Conservation (phyloP, 768 basidiomycete genomes). For the Solioccasus polychromus region DNA sequence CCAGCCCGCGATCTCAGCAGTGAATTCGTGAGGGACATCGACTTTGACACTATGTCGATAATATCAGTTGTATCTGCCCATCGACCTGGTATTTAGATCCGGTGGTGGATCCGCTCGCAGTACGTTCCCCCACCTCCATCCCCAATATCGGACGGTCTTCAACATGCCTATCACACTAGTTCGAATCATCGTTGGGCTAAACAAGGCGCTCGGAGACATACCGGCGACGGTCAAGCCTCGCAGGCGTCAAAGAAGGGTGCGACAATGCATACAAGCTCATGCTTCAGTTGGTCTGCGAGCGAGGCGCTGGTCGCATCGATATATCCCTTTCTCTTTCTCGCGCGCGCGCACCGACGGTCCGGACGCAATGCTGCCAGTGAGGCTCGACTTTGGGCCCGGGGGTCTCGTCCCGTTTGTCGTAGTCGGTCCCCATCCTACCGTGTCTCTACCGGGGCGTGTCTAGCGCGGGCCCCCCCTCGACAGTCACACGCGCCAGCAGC, state of each 20-base stretch:
- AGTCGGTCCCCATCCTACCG: no score
- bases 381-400: no score
- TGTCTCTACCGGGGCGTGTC: no score
- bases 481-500: conserved; percentile 90
- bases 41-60: no score
- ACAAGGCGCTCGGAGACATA: conserved; percentile 81
- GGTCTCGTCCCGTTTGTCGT: no score
- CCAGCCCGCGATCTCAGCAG: conserved; percentile 81
- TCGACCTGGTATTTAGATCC: conserved; percentile 89
- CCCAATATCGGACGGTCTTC: conserved; percentile 55
- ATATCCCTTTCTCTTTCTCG: background rate
- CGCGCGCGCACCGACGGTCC: background rate
- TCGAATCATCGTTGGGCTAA: conserved; percentile 90
- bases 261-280: conserved; percentile 90
- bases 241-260: conserved; percentile 85
- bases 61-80: conserved; percentile 95
- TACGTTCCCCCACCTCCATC: conserved; percentile 38
- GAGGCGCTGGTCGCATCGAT: conserved; percentile 40
- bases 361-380: conserved; percentile 67
- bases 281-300: conserved; percentile 64
- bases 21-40: conserved; percentile 63
- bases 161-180: conserved; percentile 80
- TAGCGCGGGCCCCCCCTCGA: no score
- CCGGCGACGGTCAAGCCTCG: conserved; percentile 89
- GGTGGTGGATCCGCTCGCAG: conserved; percentile 90